Base-by-base conservation (phyloP, 2,329 filamentous ascomycete genomes). In the Colletotrichum shisoi region DNA sequence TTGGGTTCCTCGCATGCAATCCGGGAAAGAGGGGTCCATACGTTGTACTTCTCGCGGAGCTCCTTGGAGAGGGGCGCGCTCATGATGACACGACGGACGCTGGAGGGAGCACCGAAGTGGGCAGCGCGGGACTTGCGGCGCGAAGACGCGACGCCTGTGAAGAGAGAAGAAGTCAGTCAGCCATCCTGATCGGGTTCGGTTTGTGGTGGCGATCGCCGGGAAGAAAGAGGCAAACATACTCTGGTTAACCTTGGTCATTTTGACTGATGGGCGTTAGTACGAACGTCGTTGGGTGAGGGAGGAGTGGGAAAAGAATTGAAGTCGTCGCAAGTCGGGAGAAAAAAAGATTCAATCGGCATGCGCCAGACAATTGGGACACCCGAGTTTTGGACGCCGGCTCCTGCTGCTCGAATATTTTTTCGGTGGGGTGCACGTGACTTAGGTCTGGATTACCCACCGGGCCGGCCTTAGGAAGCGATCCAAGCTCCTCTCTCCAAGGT, bases 121-220 rank as follows among this genome's bases (percentile, higher is more conserved):
- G 93, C 92, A 88, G 97, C 97, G 84, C 95, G 93, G 85, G 93
- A 95, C 93, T 99, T 99, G 86, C 94, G 91, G 85, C 94, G 90
- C 80, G 93, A 97, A 83, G 92, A 92, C 82, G 86, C 81, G 78
- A 93, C 79, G 77, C 80, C 88, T 90, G 73, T 5, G 7, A 56
- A 46, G 27, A 46, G 27, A 46, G 13, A 46, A 24, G 8, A 34
- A 9, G 8, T 34, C 8, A 46, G 71, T 75, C 67, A 76, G 69
- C 59, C 70, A 34, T 34, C 31, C 31, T 34, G 31, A 39, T 49
- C 34, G 40, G 39, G 9, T 69, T 57, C 48, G 70, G 52, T 40
- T 49, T 11, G 52, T 11, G 37, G 13, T 0, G 21, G 13, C 37
- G 21, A 27, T 19, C 3, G 12, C n/a, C 19, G 3, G n/a, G 7